Base-by-base conservation (phyloP, 2,329 filamentous ascomycete species). In the Penicillium sp. region DNA sequence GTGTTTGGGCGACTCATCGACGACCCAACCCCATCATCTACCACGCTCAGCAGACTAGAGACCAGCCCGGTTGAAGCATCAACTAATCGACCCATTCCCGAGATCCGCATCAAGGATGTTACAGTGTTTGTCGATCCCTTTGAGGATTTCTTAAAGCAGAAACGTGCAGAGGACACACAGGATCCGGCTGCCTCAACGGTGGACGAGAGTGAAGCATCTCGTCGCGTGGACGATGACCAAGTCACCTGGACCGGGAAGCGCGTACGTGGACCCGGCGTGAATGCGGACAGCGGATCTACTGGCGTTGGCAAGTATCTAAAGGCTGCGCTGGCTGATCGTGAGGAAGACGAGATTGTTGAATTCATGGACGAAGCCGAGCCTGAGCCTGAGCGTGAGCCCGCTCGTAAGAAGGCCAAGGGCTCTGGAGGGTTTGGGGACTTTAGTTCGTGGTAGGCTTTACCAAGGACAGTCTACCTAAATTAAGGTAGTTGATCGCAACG, bases 201-300 rank as follows among this genome's bases (percentile, higher is more conserved):
- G 11, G 51, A 41, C 39, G 60, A 62, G 37, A 55, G 65, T 9
- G 57, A 64, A 42, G 47, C 46, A 11, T 46, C 51, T 39, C 59
- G 53, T 34, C 54, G 77, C 47, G 72, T 78, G 1, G 91, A 94
- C 44, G 91, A 96, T 62, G 89, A 97, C 60, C 82, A 81, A 64
- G 85, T 87, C 2, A 98, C 93, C 3, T 98, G 93, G 93, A 97
- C 93, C 3, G 93, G 93, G 3, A 98, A 97, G 72, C 77, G 90
- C 32, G 81, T 98, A 40, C 76, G 89, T 22, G 77, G 74, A 1
- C 81, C 85, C 59, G 85, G 82, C 1, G 80, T 75, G 0, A 74
- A 81, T 1, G 77, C 77, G 1, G 66, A 63, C 11, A 69, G 70
- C 23, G 66, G 68, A 11, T 67, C 68, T 4, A 81, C 82, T 10